phyloP scores from a whole-genome alignment of 2,329 filamentous ascomycete species.

The Chalara sp. region DNA sequence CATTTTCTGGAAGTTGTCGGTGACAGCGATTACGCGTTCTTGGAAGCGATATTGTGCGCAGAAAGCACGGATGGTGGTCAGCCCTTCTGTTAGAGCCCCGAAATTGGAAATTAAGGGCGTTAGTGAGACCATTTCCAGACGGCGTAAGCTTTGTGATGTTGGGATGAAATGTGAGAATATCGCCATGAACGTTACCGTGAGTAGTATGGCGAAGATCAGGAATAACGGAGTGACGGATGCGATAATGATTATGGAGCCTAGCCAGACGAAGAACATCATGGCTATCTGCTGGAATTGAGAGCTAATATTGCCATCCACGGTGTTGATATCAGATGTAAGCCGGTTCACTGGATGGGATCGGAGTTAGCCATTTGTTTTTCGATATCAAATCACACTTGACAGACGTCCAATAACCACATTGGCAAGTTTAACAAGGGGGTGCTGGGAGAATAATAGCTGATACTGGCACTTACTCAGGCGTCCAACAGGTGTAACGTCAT shows the following conservation, averaged over 20 bases:
- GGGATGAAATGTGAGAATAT: conserved; percentile 76
- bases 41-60: conserved; percentile 74
- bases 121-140: conserved; percentile 83
- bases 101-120: conserved; percentile 91
- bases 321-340: conserved; percentile 83
- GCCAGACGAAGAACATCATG: conserved; percentile 64
- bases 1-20: conserved; percentile 87
- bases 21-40: conserved; percentile 69
- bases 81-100: conserved; percentile 74
- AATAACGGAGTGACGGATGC: conserved; percentile 72
- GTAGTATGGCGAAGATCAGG: conserved; percentile 60
- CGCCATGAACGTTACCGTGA: conserved; percentile 62
- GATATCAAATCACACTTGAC: no score
- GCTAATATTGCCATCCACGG: conserved; percentile 81
- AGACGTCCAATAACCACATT: no score
- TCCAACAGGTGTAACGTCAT: conserved; percentile 83
- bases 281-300: conserved; percentile 64
- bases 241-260: conserved; percentile 70
- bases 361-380: no score
- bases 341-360: conserved; percentile 61
- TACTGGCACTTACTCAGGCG: conserved; percentile 40
- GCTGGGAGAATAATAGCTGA: no score
- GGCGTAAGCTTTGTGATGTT: conserved; percentile 73
- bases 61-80: conserved; percentile 83
- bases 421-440: no score